Conservation (phyloP, 1,284 basidiomycete genomes). For the Inonotus obliquus region DNA sequence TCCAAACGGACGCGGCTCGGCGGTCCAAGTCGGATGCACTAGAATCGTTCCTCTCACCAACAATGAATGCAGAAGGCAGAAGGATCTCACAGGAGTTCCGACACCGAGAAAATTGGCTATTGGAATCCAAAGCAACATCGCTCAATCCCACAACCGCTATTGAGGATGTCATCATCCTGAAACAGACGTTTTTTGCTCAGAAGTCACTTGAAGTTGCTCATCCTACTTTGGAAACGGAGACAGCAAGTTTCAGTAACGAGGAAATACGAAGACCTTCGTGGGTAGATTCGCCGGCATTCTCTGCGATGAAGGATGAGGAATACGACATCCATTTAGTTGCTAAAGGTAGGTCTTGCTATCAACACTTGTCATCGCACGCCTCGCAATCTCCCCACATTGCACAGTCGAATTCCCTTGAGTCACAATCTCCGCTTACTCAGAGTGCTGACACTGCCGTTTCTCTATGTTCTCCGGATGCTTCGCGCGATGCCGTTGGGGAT, state of each 20-base stretch:
- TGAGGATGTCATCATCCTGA: constrained; percentile 6
- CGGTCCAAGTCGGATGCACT: not conserved
- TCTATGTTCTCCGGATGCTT: not conserved
- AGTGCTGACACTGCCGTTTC: not conserved
- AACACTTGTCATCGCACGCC: not conserved
- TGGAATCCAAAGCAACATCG: not conserved
- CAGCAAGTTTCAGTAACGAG: not conserved
- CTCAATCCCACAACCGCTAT: not conserved
- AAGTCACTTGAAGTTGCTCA: not conserved
- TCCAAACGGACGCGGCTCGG: not conserved
- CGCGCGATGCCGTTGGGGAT: not conserved
- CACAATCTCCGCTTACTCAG: not conserved
- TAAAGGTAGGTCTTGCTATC: not conserved
- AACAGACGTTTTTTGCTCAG: constrained; percentile 9
- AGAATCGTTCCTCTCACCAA: not conserved
- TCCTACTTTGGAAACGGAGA: not conserved
- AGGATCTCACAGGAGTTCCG: not conserved
- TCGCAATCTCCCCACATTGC: not conserved
- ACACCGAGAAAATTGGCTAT: not conserved
- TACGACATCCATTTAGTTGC: not conserved
- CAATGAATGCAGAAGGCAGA: not conserved
- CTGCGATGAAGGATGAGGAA: constrained; percentile 1
- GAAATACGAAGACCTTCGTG: not conserved
- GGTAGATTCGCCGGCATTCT: not conserved
- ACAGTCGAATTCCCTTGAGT: not conserved